Conservation (phyloP, 768 basidiomycete species). For the Phallus indusiatus region DNA sequence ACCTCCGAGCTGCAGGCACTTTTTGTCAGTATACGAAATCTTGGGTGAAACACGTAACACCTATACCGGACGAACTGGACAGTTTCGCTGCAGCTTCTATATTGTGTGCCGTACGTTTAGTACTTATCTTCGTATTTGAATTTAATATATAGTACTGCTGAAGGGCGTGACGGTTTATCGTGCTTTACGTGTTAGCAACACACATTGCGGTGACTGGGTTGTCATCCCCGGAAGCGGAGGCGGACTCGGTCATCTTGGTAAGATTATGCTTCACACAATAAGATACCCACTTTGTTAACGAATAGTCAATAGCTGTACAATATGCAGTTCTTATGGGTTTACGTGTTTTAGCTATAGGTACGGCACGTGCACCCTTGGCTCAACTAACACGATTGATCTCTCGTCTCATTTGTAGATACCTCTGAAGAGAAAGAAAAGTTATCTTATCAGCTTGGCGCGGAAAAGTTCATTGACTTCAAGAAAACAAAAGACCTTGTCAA, state of each 20-base stretch:
- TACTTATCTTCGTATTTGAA: background rate
- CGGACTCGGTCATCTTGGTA: conserved; percentile 75
- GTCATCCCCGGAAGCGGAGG: conserved; percentile 73
- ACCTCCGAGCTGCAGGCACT: conserved; percentile 11
- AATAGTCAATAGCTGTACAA: conserved; percentile 46
- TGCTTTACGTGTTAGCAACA: conserved; percentile 64
- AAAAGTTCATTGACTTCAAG: conserved; percentile 73
- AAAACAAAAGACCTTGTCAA: conserved; percentile 53
- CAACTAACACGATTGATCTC: background rate
- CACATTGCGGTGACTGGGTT: conserved; percentile 63
- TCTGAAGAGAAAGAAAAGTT: conserved; percentile 65
- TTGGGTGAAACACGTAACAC: conserved; percentile 64
- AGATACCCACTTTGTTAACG: background rate
- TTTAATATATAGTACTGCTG: background rate
- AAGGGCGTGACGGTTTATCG: conserved; percentile 82
- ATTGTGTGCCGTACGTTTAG: background rate
- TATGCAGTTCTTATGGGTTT: conserved; percentile 73
- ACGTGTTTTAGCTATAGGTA: conserved; percentile 67
- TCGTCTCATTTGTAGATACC: conserved; percentile 36
- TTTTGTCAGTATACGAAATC: conserved; percentile 31
- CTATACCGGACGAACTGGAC: conserved; percentile 60
- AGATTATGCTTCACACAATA: background rate
- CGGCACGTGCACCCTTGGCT: background rate
- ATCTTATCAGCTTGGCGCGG: conserved; percentile 54
- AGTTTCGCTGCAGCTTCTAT: conserved; percentile 62